Percentiles rank a stretch among this genome's conserved stretches.
phyloP scores from a whole-genome alignment of 2,329 filamentous ascomycete species.

The Cercospora sesami region DNA sequence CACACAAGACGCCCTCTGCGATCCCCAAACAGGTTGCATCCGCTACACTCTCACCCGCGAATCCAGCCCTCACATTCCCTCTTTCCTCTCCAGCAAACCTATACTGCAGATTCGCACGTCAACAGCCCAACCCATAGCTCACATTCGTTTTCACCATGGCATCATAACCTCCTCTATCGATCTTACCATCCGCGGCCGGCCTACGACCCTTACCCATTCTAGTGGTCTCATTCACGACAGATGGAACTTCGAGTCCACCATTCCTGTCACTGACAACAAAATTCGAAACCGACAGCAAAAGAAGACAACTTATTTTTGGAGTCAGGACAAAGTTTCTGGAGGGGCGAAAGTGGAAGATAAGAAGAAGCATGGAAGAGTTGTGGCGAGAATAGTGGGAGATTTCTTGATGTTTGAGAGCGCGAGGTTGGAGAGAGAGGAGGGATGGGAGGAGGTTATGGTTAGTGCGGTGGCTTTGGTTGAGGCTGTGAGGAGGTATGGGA shows the following conservation, averaged over 20 bases:
- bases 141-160: conserved; percentile 28
- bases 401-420: conserved; percentile 26
- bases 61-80: conserved; percentile 24
- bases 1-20: conserved; percentile 23
- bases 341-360: conserved; percentile 27
- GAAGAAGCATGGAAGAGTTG: conserved; percentile 22
- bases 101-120: conserved; percentile 21
- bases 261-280: not conserved
- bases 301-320: conserved; percentile 23
- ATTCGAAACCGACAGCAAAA: not conserved
- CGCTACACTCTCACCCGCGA: conserved; percentile 25
- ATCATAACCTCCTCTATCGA: conserved; percentile 25
- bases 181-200: conserved; percentile 21
- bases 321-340: conserved; percentile 22
- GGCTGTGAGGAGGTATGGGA: conserved; percentile 25
- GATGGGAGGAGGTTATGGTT: conserved; percentile 29
- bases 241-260: conserved; percentile 27
- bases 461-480: conserved; percentile 32
- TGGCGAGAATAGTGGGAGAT: conserved; percentile 30
- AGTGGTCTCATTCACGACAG: conserved; percentile 23
- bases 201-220: conserved; percentile 20
- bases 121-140: conserved; percentile 21
- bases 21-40: conserved; percentile 17
- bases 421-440: conserved; percentile 21
- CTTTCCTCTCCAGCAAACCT: conserved; percentile 28